Base-by-base conservation (phyloP, 345 rosid genomes). In the Bruguiera sexangula region DNA sequence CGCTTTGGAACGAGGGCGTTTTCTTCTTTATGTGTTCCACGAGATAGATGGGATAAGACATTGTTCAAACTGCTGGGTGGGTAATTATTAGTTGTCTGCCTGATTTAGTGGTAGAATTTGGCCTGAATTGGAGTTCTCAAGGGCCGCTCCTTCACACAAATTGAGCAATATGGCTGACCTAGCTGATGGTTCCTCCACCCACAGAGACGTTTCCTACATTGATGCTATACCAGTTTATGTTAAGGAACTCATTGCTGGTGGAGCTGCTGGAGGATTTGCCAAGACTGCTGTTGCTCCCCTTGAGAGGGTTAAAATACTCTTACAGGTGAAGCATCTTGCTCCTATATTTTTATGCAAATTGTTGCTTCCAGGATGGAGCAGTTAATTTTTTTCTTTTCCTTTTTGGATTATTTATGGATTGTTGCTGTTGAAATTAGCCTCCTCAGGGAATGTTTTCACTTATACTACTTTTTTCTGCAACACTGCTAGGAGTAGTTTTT, bases 261-360 rank as follows among this genome's bases (percentile, higher is more conserved):
- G 97, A 58, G 91, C 89, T 82, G 98, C 97, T 26, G 98, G 98
- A 1, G 98, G 86, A 8, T 65, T 95, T 76, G 96, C 97, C 20
- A 95, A 95, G 76, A 88, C 96, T 70, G 90, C 92, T 7, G 87
- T 95, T 75, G 99, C 97, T 5, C 99, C 97, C 29, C 84, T 95
- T 48, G 97, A 92, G 66, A 87, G 99, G 70, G 85, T 75, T 76
- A 94, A 94, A 73, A 94, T 94, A 68, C 88, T 94, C 6, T 75
- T 94, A 78, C 98, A 91, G 98, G 98, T 94, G 69, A 79, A 51
- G 27, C 56, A 8, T 68, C 26, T 24, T 24, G 34, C 37, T 26
- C 22, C 56, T 60, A 43, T 6, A 13, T 36, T 5, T 52, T 59
- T 24, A 48, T 18, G 20, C 30, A 19, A 31, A 3, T 51, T 11